These are phyloP conservation scores for Staphylotrichum tortipilum DNA, from an alignment of 495 filamentous ascomycete species.

Conservation along the genomic window DNA sequence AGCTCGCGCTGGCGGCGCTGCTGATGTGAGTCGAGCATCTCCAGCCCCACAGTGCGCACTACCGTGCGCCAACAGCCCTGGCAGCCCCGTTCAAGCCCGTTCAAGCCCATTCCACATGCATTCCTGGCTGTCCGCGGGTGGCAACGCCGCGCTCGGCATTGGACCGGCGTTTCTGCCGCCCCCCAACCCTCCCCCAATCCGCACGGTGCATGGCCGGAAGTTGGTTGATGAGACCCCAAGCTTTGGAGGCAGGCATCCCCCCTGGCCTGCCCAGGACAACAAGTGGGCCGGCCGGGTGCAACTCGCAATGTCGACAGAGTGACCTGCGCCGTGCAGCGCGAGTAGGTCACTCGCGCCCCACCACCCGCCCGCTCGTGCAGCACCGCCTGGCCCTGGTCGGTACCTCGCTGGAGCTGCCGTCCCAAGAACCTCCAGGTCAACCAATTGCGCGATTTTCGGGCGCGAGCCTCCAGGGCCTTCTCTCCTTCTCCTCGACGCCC, in stretches of 20 bases:
- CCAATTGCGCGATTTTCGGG: slow-evolving; percentile 31
- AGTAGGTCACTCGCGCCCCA: slow-evolving; percentile 18
- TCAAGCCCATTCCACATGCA: too few species aligned
- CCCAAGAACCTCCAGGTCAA: slow-evolving; percentile 17
- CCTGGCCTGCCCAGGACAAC: slow-evolving; percentile 5
- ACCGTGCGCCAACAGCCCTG: not conserved
- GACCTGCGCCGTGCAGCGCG: slow-evolving; percentile 19
- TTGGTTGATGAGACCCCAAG: slow-evolving; percentile 13
- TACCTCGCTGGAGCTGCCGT: slow-evolving; percentile 20
- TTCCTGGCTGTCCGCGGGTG: too few species aligned
- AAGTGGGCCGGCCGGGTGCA: slow-evolving; percentile 19
- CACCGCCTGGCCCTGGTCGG: slow-evolving; percentile 12
- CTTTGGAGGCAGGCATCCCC: slow-evolving; percentile 8
- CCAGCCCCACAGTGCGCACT: slow-evolving; percentile 5
- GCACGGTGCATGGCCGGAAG: slow-evolving; percentile 17
- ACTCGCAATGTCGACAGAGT: slow-evolving; percentile 22
- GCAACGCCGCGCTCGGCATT: slow-evolving; percentile 8
- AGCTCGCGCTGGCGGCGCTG: too few species aligned
- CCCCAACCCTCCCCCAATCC: too few species aligned
- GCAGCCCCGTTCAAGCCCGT: too few species aligned
- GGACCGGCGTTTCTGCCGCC: slow-evolving; percentile 13
- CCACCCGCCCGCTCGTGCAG: slow-evolving; percentile 4
- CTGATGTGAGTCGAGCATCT: slow-evolving; percentile 13
- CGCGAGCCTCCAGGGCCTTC: slow-evolving; percentile 9
- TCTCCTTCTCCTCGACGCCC: slow-evolving; percentile 2